These are phyloP conservation scores for Colletotrichum sidae DNA, from an alignment of 2,329 filamentous ascomycete species.

Conservation along the genomic window DNA sequence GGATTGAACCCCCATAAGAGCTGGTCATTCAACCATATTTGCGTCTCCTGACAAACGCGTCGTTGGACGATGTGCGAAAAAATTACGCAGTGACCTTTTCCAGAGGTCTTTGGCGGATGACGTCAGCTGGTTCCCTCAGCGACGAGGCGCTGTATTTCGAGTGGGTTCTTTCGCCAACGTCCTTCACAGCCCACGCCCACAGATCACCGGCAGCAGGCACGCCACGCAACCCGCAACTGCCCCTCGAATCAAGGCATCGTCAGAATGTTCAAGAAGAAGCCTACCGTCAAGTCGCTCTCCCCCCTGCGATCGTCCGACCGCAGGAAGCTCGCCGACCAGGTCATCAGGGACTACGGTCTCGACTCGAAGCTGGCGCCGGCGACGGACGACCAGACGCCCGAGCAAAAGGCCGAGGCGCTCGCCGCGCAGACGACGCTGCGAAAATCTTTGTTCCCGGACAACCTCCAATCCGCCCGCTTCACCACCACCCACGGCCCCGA, in stretches of 20 bases:
- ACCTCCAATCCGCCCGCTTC: slow-evolving; percentile 21
- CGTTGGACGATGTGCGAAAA: too few species aligned
- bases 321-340: slow-evolving; percentile 9
- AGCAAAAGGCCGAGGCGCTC: slow-evolving; percentile 9
- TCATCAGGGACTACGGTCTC: slow-evolving; percentile 17
- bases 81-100: too few species aligned
- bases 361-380: slow-evolving; percentile 6
- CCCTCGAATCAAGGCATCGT: background rate
- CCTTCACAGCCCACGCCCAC: too few species aligned
- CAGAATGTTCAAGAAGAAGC: slow-evolving; percentile 16
- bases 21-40: too few species aligned
- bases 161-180: too few species aligned
- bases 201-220: too few species aligned
- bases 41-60: too few species aligned
- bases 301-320: slow-evolving; percentile 12
- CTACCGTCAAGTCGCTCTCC: slow-evolving; percentile 7
- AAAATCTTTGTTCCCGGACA: slow-evolving; percentile 24
- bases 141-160: too few species aligned
- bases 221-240: too few species aligned
- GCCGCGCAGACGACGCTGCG: slow-evolving; percentile 6
- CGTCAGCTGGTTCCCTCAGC: too few species aligned
- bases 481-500: slow-evolving; percentile 17
- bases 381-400: slow-evolving; percentile 9
- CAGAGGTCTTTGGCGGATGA: too few species aligned
- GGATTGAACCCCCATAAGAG: too few species aligned